phyloP scores from a whole-genome alignment of 2,329 filamentous ascomycete species.

The Colletotrichum liriopes region DNA sequence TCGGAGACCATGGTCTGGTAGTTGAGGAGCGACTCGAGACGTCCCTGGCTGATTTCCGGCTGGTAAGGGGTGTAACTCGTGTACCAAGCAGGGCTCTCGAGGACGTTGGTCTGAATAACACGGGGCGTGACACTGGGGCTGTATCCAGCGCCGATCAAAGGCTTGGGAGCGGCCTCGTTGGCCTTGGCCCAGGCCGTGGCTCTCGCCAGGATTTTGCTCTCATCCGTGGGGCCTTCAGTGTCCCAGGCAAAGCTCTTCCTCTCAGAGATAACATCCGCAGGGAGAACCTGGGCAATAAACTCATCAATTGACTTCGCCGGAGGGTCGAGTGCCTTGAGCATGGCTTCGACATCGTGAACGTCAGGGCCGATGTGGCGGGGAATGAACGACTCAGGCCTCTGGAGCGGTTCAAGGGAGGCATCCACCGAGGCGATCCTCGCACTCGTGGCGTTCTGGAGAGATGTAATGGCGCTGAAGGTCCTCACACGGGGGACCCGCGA shows the following conservation, averaged over 20 bases:
- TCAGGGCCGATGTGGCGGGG: slow-evolving; percentile 91
- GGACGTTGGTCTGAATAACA: slow-evolving; percentile 92
- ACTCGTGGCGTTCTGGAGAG: slow-evolving; percentile 34
- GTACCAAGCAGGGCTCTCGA: slow-evolving; percentile 97
- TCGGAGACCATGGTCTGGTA: slow-evolving; percentile 95
- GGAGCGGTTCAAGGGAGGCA: slow-evolving; percentile 43
- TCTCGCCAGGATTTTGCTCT: slow-evolving; percentile 70
- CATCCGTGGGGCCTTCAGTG: slow-evolving; percentile 65
- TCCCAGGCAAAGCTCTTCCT: slow-evolving; percentile 72
- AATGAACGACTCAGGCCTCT: slow-evolving; percentile 76
- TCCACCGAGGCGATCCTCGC: slow-evolving; percentile 32
- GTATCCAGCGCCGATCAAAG: slow-evolving; percentile 90
- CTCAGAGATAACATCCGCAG: slow-evolving; percentile 81
- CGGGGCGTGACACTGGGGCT: slow-evolving; percentile 88
- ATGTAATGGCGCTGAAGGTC: slow-evolving; percentile 32
- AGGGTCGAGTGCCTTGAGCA: slow-evolving; percentile 86
- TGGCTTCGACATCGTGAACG: slow-evolving; percentile 77
- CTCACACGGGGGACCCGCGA: slow-evolving; percentile 31
- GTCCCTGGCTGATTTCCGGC: slow-evolving; percentile 95
- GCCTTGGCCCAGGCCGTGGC: slow-evolving; percentile 52
- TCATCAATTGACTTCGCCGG: slow-evolving; percentile 82
- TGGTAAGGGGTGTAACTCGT: slow-evolving; percentile 99
- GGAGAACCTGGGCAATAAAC: slow-evolving; percentile 89
- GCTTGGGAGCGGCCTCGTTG: slow-evolving; percentile 63
- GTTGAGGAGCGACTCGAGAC: slow-evolving; percentile 92